Conservation (phyloP, 75 land plant species). For the Cryptomeria japonica region DNA sequence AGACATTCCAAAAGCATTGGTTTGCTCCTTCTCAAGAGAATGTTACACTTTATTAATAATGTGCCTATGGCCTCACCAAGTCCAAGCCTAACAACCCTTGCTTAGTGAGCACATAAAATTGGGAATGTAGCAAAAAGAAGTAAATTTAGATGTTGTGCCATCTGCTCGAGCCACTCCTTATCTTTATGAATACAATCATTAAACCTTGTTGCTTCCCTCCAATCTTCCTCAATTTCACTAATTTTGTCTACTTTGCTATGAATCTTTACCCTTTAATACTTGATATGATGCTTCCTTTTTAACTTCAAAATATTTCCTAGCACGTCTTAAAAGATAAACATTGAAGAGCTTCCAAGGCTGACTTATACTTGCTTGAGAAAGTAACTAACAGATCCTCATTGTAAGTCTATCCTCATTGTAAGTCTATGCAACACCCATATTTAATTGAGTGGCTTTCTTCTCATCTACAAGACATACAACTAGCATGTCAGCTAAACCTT, state of each 20-base stretch:
- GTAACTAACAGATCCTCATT: neutral
- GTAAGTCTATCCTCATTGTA: neutral
- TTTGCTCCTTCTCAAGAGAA: conserved; percentile 59
- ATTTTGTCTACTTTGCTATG: neutral
- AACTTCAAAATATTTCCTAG: neutral
- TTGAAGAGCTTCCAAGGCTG: conserved; percentile 52
- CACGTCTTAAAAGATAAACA: conserved; percentile 21
- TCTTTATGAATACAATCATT: conserved; percentile 51
- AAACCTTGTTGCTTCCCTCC: neutral
- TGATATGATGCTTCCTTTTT: neutral
- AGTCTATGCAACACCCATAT: neutral
- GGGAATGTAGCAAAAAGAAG: conserved; percentile 66
- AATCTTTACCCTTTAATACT: neutral
- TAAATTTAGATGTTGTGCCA: conserved; percentile 52
- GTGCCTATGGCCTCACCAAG: conserved; percentile 55
- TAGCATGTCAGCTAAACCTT: conserved; percentile 3
- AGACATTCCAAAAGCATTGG: conserved; percentile 54
- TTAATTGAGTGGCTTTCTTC: conserved; percentile 23
- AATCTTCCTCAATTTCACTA: neutral
- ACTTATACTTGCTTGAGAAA: neutral
- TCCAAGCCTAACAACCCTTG: conserved; percentile 63
- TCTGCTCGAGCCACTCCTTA: conserved; percentile 69
- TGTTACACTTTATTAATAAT: conserved; percentile 59
- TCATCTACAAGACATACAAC: conserved; percentile 68
- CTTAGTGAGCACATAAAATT: conserved; percentile 69